Base-by-base conservation (phyloP, 495 filamentous ascomycete genomes). In the Lichenothelia convexa region DNA sequence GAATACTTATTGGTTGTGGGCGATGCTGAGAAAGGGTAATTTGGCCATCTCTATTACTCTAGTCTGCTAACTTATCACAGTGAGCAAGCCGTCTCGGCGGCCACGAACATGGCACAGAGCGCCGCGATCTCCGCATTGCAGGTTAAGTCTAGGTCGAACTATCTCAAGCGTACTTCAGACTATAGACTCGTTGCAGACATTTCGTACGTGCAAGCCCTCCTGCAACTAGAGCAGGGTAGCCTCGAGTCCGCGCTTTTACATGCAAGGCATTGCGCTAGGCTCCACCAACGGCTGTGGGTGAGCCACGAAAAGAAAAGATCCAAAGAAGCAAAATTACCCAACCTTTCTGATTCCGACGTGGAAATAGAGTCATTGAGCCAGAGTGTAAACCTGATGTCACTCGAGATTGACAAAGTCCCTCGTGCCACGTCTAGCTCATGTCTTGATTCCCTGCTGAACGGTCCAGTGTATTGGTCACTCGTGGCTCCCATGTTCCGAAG, bases 391-490 rank as follows among this genome's bases (percentile, higher is more conserved):
- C n/a, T n/a, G n/a, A n/a, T n/a, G n/a, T n/a, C n/a, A n/a, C n/a
- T n/a, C n/a, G n/a, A n/a, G n/a, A n/a, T n/a, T n/a, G 44, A 48
- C 3, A 36, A 22, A 0, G n/a, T 40, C 7, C 42, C 46, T 20
- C 38, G 44, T 23, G 34, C 41, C 1, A 18, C 41, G 5, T 39
- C 34, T 22, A 47, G 41, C 11, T 41, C 44, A 17, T 38, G 47
- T 6, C 49, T 47, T 7, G 46, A 53, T 33, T 36, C 42, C 4
- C 21, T 39, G 9, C 31, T 33, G 13, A 8, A 8, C 12, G 77
- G 79, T 2, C 71, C 83, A 0, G 66, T 67, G 9, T 86, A 89
- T 42, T 97, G 89, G 89, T 61, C 68, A 15, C 60, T 93, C 5
- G 71, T 91, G 24, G 65, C 71, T 21, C 69, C 70, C 6, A 61